Evolutionary conservation across 179 eudicot genomes (phyloP).

Genomic region (Spinacia oleracea): DNA sequence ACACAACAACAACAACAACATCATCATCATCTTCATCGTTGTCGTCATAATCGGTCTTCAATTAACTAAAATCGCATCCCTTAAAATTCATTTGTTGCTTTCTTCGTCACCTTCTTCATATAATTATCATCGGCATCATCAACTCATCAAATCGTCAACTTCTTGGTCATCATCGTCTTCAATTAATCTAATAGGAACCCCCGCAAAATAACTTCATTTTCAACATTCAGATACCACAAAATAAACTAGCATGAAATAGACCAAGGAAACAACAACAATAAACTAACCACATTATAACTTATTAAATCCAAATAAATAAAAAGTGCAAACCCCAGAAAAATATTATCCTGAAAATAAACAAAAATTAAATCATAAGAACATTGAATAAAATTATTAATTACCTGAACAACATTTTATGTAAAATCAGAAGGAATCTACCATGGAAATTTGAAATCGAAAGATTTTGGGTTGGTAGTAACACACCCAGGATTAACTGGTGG

Average conservation of each 20-base stretch:
- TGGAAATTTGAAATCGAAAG: slow-evolving; percentile 75
- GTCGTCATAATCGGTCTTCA: too few species aligned
- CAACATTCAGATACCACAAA: neutral
- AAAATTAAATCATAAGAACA: neutral
- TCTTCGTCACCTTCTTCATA: too few species aligned
- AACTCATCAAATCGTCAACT: too few species aligned
- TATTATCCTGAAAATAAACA: neutral
- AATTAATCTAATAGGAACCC: too few species aligned
- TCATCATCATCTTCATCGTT: too few species aligned
- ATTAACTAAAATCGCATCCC: too few species aligned
- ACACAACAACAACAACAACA: too few species aligned
- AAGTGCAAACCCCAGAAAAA: too few species aligned
- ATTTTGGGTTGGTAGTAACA: slow-evolving; percentile 74
- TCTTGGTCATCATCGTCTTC: too few species aligned
- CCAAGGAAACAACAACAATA: neutral
- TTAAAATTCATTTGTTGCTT: too few species aligned
- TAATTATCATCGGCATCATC: too few species aligned
- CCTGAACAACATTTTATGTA: slow-evolving; percentile 65
- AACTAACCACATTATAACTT: neutral
- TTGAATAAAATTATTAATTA: slow-evolving; percentile 12
- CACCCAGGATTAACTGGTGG: slow-evolving; percentile 94
- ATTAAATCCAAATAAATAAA: neutral
- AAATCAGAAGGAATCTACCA: slow-evolving; percentile 65
- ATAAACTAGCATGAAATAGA: neutral
- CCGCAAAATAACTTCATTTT: neutral